A percentile compares a stretch with the other conserved stretches of the same genome.
Conservation (phyloP, 2,329 filamentous ascomycete genomes). For the Colletotrichum scovillei region DNA sequence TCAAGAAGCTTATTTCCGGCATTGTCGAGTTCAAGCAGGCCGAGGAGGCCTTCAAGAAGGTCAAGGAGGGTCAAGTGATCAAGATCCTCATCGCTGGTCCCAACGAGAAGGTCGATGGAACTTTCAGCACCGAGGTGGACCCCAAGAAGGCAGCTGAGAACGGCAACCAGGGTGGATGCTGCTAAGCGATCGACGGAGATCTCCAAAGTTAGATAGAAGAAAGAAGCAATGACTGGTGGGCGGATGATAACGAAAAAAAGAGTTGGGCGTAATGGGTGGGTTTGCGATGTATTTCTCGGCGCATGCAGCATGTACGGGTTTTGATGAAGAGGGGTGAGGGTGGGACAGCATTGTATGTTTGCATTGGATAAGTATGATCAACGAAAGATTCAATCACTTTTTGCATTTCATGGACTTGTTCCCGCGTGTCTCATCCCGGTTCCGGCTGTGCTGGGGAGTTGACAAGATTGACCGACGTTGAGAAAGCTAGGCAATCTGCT, state of each 20-base stretch:
- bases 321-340: not conserved
- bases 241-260: conserved; percentile 20
- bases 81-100: conserved; percentile 76
- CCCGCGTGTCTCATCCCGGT: not conserved
- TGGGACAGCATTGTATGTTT: not conserved
- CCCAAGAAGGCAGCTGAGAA: conserved; percentile 30
- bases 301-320: conserved; percentile 23
- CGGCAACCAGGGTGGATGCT: conserved; percentile 32
- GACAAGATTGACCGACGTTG: not conserved
- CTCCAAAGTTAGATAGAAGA: not conserved
- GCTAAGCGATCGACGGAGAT: not conserved
- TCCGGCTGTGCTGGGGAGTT: not conserved
- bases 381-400: conserved; percentile 9
- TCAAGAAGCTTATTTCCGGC: conserved; percentile 84
- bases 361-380: conserved; percentile 6
- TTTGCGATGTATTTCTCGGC: conserved; percentile 22
- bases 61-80: conserved; percentile 83
- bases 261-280: conserved; percentile 20
- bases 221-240: not conserved
- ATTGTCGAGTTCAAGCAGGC: conserved; percentile 84
- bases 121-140: conserved; percentile 32
- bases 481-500: not conserved
- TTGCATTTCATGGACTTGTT: not conserved
- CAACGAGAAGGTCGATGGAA: conserved; percentile 64
- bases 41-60: conserved; percentile 87